Conservation (phyloP, 805 yeast species). For the Candida golubevii region DNA sequence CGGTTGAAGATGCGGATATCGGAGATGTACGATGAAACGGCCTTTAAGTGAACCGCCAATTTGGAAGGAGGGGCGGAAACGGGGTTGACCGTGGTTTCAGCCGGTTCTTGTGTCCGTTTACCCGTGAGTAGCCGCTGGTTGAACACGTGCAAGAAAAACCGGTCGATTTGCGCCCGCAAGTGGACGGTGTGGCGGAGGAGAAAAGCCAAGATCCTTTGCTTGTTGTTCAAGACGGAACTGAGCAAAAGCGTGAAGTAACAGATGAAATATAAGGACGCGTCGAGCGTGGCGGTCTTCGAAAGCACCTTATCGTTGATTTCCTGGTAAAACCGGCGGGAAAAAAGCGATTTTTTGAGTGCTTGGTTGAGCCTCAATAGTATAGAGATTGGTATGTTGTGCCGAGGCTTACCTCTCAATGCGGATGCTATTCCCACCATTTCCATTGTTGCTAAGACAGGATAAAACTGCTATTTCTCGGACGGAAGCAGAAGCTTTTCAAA, state of each 20-base stretch:
- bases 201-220: conserved; percentile 28
- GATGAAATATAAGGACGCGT: conserved; percentile 37
- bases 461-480: too few species aligned
- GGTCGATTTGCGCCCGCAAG: conserved; percentile 15
- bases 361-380: conserved; percentile 25
- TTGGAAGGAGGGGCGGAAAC: conserved; percentile 10
- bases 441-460: background rate
- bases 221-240: conserved; percentile 36
- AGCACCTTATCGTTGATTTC: conserved; percentile 39
- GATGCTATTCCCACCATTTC: conserved; percentile 13
- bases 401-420: conserved; percentile 11
- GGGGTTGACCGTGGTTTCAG: background rate
- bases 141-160: background rate
- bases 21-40: conserved; percentile 33
- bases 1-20: conserved; percentile 42
- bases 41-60: conserved; percentile 33
- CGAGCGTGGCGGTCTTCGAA: conserved; percentile 30
- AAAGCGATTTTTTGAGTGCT: conserved; percentile 29
- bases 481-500: too few species aligned
- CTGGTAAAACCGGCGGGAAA: conserved; percentile 37
- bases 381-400: conserved; percentile 18
- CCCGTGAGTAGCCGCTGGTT: background rate
- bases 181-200: conserved; percentile 25
- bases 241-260: conserved; percentile 40
- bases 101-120: background rate